These are phyloP conservation scores for Tetratostichococcus sp. DNA, from an alignment of 139 green algal genomes.

Conservation along the genomic window DNA sequence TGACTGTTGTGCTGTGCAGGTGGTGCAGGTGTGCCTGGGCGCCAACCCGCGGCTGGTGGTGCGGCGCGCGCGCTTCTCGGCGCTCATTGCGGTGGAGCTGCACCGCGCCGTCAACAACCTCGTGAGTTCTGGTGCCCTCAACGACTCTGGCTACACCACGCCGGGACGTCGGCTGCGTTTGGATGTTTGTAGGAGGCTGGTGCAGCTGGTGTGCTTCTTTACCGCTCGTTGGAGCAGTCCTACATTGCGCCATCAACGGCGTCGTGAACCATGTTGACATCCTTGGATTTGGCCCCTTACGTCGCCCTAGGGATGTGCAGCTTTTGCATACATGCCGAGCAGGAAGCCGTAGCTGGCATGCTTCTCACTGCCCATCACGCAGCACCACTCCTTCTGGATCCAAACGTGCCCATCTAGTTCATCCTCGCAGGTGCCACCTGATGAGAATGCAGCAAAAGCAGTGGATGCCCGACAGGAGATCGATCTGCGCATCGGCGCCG, in stretches of 20 bases:
- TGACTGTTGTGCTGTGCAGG: slow-evolving; percentile 28
- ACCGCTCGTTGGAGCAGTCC: too few species aligned
- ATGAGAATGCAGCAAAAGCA: slow-evolving; percentile 72
- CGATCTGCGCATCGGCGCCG: slow-evolving; percentile 90
- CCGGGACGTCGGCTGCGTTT: too few species aligned
- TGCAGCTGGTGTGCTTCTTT: too few species aligned
- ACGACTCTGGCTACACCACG: too few species aligned
- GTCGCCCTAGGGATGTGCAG: too few species aligned
- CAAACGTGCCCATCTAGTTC: too few species aligned
- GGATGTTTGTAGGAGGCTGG: too few species aligned
- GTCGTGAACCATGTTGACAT: too few species aligned
- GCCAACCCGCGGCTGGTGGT: slow-evolving; percentile 68
- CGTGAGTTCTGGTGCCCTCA: background rate
- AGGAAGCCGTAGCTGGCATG: too few species aligned
- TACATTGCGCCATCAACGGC: too few species aligned
- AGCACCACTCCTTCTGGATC: background rate
- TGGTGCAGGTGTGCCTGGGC: slow-evolving; percentile 71
- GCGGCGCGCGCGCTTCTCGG: slow-evolving; percentile 87
- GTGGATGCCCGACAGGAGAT: slow-evolving; percentile 95
- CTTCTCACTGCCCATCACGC: background rate
- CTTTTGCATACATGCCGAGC: too few species aligned
- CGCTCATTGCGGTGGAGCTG: slow-evolving; percentile 65
- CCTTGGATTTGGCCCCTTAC: too few species aligned
- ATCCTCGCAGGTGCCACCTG: slow-evolving; percentile 39
- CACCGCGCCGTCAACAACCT: slow-evolving; percentile 52